Conservation (phyloP, 805 yeast genomes). For the Hemisphaericaspora nanyangensis region DNA sequence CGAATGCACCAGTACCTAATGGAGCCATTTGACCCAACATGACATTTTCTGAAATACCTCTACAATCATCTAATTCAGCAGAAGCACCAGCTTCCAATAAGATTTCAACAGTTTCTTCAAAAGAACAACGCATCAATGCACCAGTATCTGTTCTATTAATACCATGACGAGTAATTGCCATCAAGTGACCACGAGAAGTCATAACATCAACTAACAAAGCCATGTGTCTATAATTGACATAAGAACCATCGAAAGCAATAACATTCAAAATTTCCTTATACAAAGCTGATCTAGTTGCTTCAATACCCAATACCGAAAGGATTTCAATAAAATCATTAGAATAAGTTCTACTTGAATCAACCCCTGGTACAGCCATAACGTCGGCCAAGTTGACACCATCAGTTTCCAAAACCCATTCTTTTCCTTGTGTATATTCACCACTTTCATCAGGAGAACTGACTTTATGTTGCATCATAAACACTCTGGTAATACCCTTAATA, state of each 20-base stretch:
- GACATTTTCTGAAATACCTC: conserved; percentile 97
- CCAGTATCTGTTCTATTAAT: conserved; percentile 98
- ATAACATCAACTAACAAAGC: conserved; percentile 95
- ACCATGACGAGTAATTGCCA: conserved; percentile 99
- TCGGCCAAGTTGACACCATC: conserved; percentile 97
- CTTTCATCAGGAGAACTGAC: conserved; percentile 65
- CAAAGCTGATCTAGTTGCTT: conserved; percentile 93
- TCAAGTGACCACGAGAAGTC: conserved; percentile 97
- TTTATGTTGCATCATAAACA: conserved; percentile 84
- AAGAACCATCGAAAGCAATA: conserved; percentile 99
- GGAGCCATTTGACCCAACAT: conserved; percentile 98
- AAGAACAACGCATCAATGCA: conserved; percentile 98
- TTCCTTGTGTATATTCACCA: conserved; percentile 85
- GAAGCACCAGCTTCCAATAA: conserved; percentile 96
- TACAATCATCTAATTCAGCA: conserved; percentile 96
- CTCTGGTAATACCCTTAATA: conserved; percentile 88
- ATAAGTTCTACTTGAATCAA: conserved; percentile 84
- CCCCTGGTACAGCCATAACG: conserved; percentile 93
- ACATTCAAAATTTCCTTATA: conserved; percentile 94
- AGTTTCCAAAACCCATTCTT: conserved; percentile 98
- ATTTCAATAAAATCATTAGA: conserved; percentile 97
- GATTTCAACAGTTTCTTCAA: conserved; percentile 98
- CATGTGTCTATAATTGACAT: conserved; percentile 97
- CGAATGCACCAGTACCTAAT: conserved; percentile 97
- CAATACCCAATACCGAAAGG: conserved; percentile 93